A percentile compares a stretch with the other conserved stretches of the same genome.
Conservation (phyloP, 2,329 filamentous ascomycete species). For the Diaporthe citrichinensis region DNA sequence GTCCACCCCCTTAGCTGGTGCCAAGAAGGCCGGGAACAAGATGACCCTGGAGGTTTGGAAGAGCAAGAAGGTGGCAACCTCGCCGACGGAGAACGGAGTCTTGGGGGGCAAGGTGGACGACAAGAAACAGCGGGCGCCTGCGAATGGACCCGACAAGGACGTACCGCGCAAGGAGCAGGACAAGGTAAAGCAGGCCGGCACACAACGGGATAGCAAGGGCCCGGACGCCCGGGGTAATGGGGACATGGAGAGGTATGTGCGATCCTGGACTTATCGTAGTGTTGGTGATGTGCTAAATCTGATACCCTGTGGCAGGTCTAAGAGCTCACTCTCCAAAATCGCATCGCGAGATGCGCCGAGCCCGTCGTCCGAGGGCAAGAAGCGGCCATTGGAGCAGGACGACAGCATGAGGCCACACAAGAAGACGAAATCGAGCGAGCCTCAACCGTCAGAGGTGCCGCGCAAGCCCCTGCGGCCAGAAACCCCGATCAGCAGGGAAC, state of each 20-base stretch:
- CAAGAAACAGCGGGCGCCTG: conserved; percentile 42
- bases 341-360: conserved; percentile 42
- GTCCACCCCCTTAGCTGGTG: conserved; percentile 46
- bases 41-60: conserved; percentile 72
- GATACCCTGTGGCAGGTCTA: conserved; percentile 44
- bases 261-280: conserved; percentile 39
- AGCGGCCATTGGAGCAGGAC: conserved; percentile 61
- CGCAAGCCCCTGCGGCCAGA: conserved; percentile 38
- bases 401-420: conserved; percentile 62
- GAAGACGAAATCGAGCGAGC: conserved; percentile 54
- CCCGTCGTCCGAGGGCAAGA: conserved; percentile 61
- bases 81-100: conserved; percentile 50
- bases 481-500: conserved; percentile 36
- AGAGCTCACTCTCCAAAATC: conserved; percentile 51
- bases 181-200: conserved; percentile 42
- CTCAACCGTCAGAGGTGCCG: conserved; percentile 10
- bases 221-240: conserved; percentile 35
- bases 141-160: conserved; percentile 41
- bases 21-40: conserved; percentile 58
- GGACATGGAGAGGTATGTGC: conserved; percentile 41
- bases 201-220: conserved; percentile 36
- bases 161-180: conserved; percentile 41
- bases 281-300: conserved; percentile 46
- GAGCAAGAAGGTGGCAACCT: conserved; percentile 61
- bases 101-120: conserved; percentile 43